phyloP scores from a whole-genome alignment of 2,329 filamentous ascomycete species.

The Cladophialophora chaetospira region DNA sequence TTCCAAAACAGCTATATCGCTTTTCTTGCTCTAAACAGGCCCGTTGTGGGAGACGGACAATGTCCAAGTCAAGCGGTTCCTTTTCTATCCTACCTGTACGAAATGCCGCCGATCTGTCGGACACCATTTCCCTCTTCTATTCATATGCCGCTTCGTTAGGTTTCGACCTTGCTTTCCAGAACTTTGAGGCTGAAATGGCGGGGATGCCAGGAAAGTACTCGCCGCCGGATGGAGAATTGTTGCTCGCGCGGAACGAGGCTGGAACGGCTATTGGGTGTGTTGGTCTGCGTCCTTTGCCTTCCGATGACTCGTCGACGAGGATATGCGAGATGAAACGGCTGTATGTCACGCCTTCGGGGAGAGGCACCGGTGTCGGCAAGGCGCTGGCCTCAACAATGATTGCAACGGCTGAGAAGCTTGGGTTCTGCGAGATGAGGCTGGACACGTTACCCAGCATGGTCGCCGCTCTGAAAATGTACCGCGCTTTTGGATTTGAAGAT shows the following conservation, averaged over 20 bases:
- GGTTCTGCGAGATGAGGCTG: constrained; percentile 56
- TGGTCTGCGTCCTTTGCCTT: constrained; percentile 26
- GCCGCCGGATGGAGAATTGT: constrained; percentile 48
- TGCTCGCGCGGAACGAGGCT: constrained; percentile 46
- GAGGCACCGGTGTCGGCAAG: constrained; percentile 54
- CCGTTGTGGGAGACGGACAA: not conserved
- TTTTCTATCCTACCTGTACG: constrained; percentile 37
- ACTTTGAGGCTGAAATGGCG: constrained; percentile 56
- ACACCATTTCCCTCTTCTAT: constrained; percentile 47
- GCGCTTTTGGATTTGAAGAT: constrained; percentile 53
- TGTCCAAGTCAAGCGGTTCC: not conserved
- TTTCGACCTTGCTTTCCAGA: constrained; percentile 60
- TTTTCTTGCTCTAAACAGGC: not conserved
- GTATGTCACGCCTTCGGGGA: constrained; percentile 52
- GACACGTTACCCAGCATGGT: constrained; percentile 59
- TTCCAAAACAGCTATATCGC: not conserved
- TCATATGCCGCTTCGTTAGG: constrained; percentile 49
- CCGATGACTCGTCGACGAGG: not conserved
- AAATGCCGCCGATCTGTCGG: constrained; percentile 46
- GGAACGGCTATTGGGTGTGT: constrained; percentile 29
- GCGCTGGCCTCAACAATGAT: constrained; percentile 51
- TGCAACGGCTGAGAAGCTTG: constrained; percentile 47
- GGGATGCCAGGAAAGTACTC: constrained; percentile 59
- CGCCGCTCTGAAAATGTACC: constrained; percentile 54
- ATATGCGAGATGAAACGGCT: constrained; percentile 61